phyloP scores from a whole-genome alignment of 345 rosid genomes.

The Kernera saxatilis region DNA sequence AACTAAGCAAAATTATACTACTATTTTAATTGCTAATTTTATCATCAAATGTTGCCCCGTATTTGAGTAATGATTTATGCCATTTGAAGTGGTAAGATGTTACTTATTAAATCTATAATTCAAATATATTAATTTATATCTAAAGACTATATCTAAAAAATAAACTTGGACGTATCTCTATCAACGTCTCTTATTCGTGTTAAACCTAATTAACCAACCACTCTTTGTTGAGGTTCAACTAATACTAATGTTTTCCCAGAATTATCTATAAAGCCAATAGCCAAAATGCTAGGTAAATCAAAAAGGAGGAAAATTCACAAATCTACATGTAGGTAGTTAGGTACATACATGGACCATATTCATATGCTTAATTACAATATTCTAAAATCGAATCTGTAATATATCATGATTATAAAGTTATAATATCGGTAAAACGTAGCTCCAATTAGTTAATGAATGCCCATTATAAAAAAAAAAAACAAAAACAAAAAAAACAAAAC shows the following conservation, averaged over 20 bases:
- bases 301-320: neutral
- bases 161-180: neutral
- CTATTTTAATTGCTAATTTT: neutral
- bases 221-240: neutral
- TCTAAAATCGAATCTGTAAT: neutral
- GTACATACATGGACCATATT: constrained; percentile 12
- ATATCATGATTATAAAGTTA: neutral
- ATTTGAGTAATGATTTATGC: neutral
- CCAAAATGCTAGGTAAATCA: neutral
- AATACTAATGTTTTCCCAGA: neutral
- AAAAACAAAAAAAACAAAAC: no score
- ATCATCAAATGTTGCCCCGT: neutral
- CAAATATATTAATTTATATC: neutral
- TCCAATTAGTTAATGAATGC: constrained; percentile 14
- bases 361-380: neutral
- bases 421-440: neutral
- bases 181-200: neutral
- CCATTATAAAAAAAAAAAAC: no score
- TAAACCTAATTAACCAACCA: neutral
- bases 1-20: neutral
- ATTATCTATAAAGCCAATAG: neutral
- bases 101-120: neutral
- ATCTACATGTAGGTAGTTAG: constrained; percentile 21
- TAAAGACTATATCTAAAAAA: neutral
- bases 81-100: neutral